Percentiles rank a stretch among this genome's conserved stretches.
Evolutionary conservation across 192 early-diverging fungal genomes (phyloP).

Genomic region (Obelidium mucronatum): DNA sequence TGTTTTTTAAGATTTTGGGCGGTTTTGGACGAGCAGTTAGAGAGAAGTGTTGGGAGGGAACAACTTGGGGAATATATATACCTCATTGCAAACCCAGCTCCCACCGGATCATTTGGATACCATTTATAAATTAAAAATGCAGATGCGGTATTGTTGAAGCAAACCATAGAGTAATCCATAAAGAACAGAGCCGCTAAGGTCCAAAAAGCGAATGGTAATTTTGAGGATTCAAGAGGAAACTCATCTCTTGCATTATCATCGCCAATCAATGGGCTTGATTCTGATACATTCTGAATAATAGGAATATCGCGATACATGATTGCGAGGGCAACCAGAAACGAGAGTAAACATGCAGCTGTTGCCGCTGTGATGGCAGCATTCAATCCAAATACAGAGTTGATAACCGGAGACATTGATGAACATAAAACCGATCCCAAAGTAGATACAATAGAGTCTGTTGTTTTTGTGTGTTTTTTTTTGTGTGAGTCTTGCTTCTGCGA

Average conservation of each 20-base stretch:
- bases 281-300: too few relatives aligned
- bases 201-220: constrained; percentile 59
- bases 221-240: too few relatives aligned
- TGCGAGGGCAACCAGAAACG: neutral
- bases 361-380: neutral
- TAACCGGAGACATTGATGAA: constrained; percentile 48
- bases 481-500: too few relatives aligned
- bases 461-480: too few relatives aligned
- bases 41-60: neutral
- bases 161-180: constrained; percentile 50
- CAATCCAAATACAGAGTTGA: neutral
- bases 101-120: constrained; percentile 57
- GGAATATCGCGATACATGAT: too few relatives aligned
- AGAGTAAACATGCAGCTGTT: neutral
- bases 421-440: constrained; percentile 59
- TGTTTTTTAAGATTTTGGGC: too few relatives aligned
- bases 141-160: constrained; percentile 61
- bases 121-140: constrained; percentile 64
- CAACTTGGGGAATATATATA: too few relatives aligned
- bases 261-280: too few relatives aligned
- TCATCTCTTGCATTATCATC: too few relatives aligned
- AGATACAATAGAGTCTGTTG: constrained; percentile 50
- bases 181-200: constrained; percentile 55
- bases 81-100: constrained; percentile 57
- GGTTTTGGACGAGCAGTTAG: neutral